A percentile compares a stretch with the other conserved stretches of the same genome.
Conservation (phyloP, 768 basidiomycete species). For the Rhodotorula kratochvilovae region DNA sequence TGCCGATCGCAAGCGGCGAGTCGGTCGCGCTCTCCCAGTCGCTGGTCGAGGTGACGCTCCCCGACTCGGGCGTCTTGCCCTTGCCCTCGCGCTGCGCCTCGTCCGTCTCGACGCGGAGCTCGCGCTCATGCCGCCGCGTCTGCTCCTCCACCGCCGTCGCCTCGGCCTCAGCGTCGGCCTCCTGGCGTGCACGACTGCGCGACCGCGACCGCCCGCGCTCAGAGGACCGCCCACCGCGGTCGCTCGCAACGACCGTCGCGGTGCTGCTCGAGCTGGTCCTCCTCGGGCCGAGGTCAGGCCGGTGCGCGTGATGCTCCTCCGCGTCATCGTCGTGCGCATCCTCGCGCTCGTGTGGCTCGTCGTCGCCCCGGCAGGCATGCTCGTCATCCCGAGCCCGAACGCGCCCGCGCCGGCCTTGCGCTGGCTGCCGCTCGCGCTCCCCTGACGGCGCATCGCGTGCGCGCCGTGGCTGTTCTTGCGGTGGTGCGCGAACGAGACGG, state of each 20-base stretch:
- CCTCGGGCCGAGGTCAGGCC: conserved; percentile 4
- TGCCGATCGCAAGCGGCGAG: conserved; percentile 24
- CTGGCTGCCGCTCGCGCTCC: conserved; percentile 8
- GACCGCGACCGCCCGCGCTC: neutral
- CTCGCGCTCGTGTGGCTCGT: neutral
- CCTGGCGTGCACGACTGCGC: neutral
- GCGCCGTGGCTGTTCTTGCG: conserved; percentile 1
- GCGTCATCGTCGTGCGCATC: neutral
- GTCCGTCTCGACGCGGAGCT: neutral
- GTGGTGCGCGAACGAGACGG: conserved; percentile 27
- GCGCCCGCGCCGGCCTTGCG: neutral
- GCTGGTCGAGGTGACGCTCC: conserved; percentile 14
- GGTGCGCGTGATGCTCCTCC: neutral
- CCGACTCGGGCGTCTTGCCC: conserved; percentile 1
- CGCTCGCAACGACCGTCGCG: conserved; percentile 10
- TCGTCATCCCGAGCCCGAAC: conserved; percentile 37
- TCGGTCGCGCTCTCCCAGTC: conserved; percentile 38
- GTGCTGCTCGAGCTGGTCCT: conserved; percentile 24
- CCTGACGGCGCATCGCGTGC: conserved; percentile 15
- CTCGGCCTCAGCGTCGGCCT: neutral
- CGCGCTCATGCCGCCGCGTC: neutral
- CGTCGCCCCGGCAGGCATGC: conserved; percentile 1
- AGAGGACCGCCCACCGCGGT: neutral
- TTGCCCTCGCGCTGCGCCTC: neutral
- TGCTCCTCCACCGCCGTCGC: neutral